Evolutionary conservation across 371 early-diverging fungal genomes (phyloP).

Genomic region (Circinella minor): DNA sequence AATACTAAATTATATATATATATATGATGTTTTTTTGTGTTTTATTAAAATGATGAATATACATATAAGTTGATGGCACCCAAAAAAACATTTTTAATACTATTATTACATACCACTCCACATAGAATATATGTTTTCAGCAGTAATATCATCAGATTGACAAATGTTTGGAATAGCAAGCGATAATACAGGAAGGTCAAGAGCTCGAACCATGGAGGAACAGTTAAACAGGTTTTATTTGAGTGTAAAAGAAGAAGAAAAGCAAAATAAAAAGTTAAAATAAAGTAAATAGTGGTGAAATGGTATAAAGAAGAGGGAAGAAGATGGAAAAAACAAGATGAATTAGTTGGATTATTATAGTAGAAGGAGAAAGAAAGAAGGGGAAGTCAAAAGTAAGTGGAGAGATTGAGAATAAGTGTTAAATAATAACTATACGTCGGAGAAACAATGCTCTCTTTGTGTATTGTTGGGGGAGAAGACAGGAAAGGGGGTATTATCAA

Average conservation of each 20-base stretch:
- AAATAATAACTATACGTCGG: slow-evolving; percentile 3
- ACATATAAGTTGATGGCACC: neutral
- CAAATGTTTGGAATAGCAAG: slow-evolving; percentile 43
- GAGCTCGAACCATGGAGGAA: slow-evolving; percentile 11
- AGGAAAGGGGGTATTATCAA: neutral
- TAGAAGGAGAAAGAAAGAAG: too few species aligned
- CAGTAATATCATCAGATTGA: slow-evolving; percentile 33
- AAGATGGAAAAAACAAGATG: neutral
- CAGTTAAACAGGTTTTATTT: neutral
- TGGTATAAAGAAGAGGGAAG: neutral
- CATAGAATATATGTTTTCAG: slow-evolving; percentile 44
- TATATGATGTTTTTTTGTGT: slow-evolving; percentile 1
- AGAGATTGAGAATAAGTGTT: neutral
- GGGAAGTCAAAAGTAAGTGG: neutral
- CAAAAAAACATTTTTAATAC: neutral
- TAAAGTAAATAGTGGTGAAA: neutral
- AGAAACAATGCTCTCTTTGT: neutral
- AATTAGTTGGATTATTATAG: too few species aligned
- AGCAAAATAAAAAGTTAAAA: slow-evolving; percentile 4
- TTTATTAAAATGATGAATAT: neutral
- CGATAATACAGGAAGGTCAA: slow-evolving; percentile 51
- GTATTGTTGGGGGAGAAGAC: neutral
- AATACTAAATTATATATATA: slow-evolving; percentile 23
- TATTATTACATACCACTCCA: slow-evolving; percentile 44
- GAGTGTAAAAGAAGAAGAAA: neutral